phyloP scores from a whole-genome alignment of 1,284 basidiomycete species.

The Chalciporus piperatoides region DNA sequence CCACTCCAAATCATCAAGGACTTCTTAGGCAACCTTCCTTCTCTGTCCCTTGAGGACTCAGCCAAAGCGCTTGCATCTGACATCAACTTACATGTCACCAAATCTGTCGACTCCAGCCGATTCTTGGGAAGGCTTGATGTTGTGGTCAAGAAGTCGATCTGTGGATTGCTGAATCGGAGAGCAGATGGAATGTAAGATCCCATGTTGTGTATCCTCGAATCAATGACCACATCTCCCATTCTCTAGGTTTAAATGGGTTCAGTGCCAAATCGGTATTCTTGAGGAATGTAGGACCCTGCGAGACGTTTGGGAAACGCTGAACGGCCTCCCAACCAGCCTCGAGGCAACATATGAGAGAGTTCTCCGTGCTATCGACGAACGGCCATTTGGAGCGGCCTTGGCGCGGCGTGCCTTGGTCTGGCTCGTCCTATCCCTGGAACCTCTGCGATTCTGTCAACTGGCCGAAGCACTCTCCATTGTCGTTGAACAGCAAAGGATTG shows the following conservation, averaged over 20 bases:
- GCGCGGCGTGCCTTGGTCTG: slow-evolving; percentile 6
- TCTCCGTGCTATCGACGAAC: slow-evolving; percentile 5
- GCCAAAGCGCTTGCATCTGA: not conserved
- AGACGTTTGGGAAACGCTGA: slow-evolving; percentile 4
- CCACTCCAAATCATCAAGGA: not conserved
- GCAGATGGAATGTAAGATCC: not conserved
- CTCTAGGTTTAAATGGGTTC: slow-evolving; percentile 16
- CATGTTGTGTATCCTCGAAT: not conserved
- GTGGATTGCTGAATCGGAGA: not conserved
- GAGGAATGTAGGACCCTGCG: not conserved
- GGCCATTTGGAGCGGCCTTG: not conserved
- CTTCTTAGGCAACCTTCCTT: not conserved
- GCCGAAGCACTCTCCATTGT: slow-evolving; percentile 11
- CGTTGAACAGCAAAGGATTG: not conserved
- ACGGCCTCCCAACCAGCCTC: slow-evolving; percentile 11
- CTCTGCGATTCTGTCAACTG: slow-evolving; percentile 12
- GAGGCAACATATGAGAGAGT: slow-evolving; percentile 17
- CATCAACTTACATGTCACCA: not conserved
- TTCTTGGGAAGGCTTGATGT: not conserved
- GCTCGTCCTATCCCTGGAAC: slow-evolving; percentile 7
- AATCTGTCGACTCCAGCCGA: too few species aligned
- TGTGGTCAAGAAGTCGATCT: not conserved
- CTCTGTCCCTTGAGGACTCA: not conserved
- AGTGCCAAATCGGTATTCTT: slow-evolving; percentile 13
- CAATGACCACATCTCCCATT: not conserved